Evolutionary conservation across 2,329 filamentous ascomycete genomes (phyloP), one percentile per base, ranked within the genome.

Genomic region (Orbilia quercus): DNA sequence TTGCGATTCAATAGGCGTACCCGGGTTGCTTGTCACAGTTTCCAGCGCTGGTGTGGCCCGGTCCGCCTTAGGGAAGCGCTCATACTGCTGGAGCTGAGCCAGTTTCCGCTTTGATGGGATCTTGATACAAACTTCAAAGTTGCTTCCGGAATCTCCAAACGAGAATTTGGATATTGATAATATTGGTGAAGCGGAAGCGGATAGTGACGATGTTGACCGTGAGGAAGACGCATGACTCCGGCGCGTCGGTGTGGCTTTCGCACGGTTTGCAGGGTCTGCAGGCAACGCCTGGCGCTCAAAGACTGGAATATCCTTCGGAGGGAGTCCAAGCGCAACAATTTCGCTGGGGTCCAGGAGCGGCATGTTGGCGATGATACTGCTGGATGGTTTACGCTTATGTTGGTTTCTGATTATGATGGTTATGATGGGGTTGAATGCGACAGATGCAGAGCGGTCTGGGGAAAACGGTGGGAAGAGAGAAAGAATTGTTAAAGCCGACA

Each of bases 301-400:
- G 5, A 54, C 69, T 5, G 69, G 69, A 14, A 73, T 60, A 20
- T 73, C 60, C 11, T 73, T 51, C 11, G 69, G 53, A 4, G 69
- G 66, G 34, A 73, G 69, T 20, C 69, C 69, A 7, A 73, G 34
- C 4, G 69, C 60, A 9, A 25, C 69, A 2, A 73, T 28, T 51
- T 73, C 69, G 60, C 54, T 62, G 2, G 60, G 60, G 34, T 73
- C 60, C n/a, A 73, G 55, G 14, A 73, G 55, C n/a, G 69, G 69
- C 69, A 73, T 73, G n/a, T 62, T n/a, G 20, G n/a, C n/a, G n/a
- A 31, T 40, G 1, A 7, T 31, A 1, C 34, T 34, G 7, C n/a
- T 14, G 9, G 59, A 18, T 16, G 18, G 38, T 23, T 45, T 3
- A 12, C 7, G 45, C 31, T 31, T 34, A 4, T 31, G 28, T 9